Evolutionary conservation across 768 basidiomycete genomes (phyloP), one percentile per base, ranked within the genome.

Genomic region (Amanita inopinata): DNA sequence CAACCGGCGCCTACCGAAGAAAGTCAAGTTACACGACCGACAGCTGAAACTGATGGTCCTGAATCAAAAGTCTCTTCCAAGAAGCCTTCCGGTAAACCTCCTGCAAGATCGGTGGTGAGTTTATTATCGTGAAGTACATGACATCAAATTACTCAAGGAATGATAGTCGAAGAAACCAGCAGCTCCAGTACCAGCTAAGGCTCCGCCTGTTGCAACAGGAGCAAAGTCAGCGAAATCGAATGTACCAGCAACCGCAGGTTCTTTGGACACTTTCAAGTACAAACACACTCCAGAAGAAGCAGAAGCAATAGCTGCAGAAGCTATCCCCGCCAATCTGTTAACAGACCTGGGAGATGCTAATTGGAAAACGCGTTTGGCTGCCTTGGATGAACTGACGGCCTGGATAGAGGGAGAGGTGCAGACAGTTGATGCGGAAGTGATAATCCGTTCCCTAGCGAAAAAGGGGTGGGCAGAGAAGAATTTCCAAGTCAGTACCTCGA

Each of bases 401-500:
- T 98, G 96, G 94, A 63, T 91, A 3, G 81, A 90, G 46, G 73
- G 69, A 0, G 70, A 73, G 20, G 71, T 78, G 9, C 69, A 74
- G 24, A 66, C 70, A 0, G 62, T 87, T 1, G 94, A 99, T 50
- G 79, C 83, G 9, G 96, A 99, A 60, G 78, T 99, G 3, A 54
- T 99, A 27, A 76, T 97, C 14, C 73, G 94, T 18, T 81, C 85
- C 50, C 62, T 98, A 46, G 81, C 76, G 3, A 98, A 94, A 69
- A 90, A 87, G 49, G 91, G 93, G 2, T 97, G 91, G 92, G 75
- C 71, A n/a, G 96, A 99, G 65, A 98, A 96, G 70, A 99, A 98
- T 55, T 99, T 99, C 51, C 94, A 99, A 67, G 93, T 86, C 46
- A 43, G 61, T 54, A 4, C 22, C 17, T 20, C 9, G 38, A 44